phyloP scores from a whole-genome alignment of 2,329 filamentous ascomycete species.

The Clarireedia homoeocarpa region DNA sequence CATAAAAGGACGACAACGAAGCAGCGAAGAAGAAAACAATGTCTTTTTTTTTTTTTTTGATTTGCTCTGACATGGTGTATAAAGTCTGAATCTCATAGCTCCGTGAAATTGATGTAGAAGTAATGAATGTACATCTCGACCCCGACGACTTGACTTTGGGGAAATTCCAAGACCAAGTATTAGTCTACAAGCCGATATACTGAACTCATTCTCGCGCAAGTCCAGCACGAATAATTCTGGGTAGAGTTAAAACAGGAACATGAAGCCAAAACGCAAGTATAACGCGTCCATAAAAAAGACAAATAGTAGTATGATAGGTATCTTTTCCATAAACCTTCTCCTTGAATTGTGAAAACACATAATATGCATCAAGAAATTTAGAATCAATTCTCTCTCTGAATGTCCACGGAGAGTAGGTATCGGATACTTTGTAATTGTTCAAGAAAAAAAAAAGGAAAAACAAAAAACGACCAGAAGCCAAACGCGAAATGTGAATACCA shows the following conservation, averaged over 20 bases:
- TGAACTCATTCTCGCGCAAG: neutral
- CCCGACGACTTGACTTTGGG: too few relatives aligned
- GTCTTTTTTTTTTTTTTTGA: too few relatives aligned
- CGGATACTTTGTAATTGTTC: neutral
- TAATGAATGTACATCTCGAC: too few relatives aligned
- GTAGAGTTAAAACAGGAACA: neutral
- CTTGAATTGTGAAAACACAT: neutral
- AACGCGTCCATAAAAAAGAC: constrained; percentile 5
- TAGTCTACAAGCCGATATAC: too few relatives aligned
- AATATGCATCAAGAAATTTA: constrained; percentile 4
- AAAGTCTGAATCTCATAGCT: too few relatives aligned
- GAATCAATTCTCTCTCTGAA: neutral
- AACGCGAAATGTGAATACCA: neutral
- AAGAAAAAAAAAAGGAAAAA: neutral
- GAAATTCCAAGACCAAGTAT: too few relatives aligned
- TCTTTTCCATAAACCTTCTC: constrained; percentile 3
- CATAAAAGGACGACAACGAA: neutral
- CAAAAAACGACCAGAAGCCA: neutral
- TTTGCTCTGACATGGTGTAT: too few relatives aligned
- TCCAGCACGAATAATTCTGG: neutral
- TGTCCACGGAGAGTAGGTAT: neutral
- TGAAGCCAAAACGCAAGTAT: constrained; percentile 7
- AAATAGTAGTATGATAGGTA: constrained; percentile 4
- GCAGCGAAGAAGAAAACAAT: too few relatives aligned
- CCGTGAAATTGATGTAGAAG: too few relatives aligned